These are phyloP conservation scores for Alternaria incomplexa DNA, from an alignment of 2,329 filamentous ascomycete species.

Conservation along the genomic window DNA sequence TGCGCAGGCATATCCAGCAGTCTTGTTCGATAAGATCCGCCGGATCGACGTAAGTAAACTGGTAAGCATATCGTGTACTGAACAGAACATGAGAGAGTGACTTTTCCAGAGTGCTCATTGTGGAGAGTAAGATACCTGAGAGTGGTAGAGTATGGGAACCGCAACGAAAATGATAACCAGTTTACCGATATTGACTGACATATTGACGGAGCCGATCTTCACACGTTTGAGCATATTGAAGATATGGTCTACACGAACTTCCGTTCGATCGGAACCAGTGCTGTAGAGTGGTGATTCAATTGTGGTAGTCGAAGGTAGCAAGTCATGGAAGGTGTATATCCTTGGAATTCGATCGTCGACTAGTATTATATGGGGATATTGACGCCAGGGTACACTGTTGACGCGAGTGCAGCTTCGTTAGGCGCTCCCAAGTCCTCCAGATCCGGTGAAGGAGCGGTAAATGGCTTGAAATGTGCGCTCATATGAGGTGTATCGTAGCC, in stretches of 20 bases:
- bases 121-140: background rate
- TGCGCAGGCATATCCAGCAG: background rate
- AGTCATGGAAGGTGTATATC: background rate
- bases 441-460: background rate
- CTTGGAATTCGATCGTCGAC: background rate
- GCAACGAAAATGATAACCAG: background rate
- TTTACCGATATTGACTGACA: background rate
- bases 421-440: background rate
- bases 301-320: background rate
- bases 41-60: background rate
- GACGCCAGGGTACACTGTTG: background rate
- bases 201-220: background rate
- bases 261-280: background rate
- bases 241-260: background rate
- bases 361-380: background rate
- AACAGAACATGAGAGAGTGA: background rate
- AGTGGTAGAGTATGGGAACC: background rate
- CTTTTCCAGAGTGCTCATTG: background rate
- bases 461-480: background rate
- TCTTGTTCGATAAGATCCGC: background rate
- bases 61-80: background rate
- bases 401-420: background rate
- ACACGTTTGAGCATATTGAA: background rate
- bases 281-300: background rate
- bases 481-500: background rate